A percentile compares a stretch with the other conserved stretches of the same genome.
Evolutionary conservation across 2,329 filamentous ascomycete species (phyloP).

Genomic region (Epichloe aotearoae): DNA sequence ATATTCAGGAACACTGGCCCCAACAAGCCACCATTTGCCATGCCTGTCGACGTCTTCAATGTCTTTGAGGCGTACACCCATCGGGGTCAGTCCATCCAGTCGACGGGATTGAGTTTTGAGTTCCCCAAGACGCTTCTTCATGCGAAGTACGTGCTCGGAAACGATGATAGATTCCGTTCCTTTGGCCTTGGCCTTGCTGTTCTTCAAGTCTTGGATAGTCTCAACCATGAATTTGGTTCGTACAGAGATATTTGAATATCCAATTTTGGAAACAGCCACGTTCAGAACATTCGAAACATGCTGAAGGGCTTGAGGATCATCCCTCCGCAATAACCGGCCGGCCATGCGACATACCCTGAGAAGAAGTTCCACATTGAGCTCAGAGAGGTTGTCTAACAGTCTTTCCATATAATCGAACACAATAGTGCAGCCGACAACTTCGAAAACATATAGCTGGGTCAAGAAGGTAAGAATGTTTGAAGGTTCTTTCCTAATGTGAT

Average conservation of each 20-base stretch:
- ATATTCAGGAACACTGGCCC: conserved; percentile 63
- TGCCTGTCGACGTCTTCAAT: conserved; percentile 72
- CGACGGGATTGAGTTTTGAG: conserved; percentile 45
- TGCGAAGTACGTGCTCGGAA: conserved; percentile 71
- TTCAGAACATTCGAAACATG: conserved; percentile 75
- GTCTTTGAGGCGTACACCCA: conserved; percentile 70
- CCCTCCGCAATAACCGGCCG: conserved; percentile 71
- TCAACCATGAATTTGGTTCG: conserved; percentile 97
- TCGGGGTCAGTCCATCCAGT: conserved; percentile 65
- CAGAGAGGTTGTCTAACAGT: conserved; percentile 61
- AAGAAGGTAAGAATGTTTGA: conserved; percentile 73
- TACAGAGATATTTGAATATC: conserved; percentile 61
- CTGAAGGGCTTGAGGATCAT: conserved; percentile 78
- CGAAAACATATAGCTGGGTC: conserved; percentile 83
- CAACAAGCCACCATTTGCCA: conserved; percentile 97
- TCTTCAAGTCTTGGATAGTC: conserved; percentile 86
- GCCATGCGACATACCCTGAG: conserved; percentile 72
- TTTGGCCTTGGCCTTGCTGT: conserved; percentile 75
- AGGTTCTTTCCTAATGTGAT: conserved; percentile 26
- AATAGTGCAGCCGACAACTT: conserved; percentile 68
- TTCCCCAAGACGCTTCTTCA: conserved; percentile 77
- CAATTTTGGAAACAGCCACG: conserved; percentile 52
- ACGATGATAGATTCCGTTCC: conserved; percentile 57
- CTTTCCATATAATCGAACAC: conserved; percentile 84
- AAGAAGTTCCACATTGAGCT: conserved; percentile 78